These are phyloP conservation scores for Dryadomyces quercus-mongolicae DNA, from an alignment of 2,329 filamentous ascomycete species.

Conservation along the genomic window DNA sequence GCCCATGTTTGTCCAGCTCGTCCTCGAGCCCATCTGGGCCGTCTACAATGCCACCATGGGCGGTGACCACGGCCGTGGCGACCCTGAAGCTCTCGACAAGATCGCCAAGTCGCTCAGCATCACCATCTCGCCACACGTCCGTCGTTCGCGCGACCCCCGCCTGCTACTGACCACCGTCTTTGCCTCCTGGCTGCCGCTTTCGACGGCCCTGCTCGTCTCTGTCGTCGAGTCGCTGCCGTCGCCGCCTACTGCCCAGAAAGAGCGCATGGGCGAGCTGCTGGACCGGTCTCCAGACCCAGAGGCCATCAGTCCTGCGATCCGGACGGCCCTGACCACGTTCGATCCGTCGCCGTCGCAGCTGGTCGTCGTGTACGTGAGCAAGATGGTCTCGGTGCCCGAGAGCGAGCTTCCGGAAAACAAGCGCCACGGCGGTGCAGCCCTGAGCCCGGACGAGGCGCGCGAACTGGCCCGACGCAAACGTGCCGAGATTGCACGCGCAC, in stretches of 20 bases:
- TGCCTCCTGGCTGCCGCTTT: conserved; percentile 80
- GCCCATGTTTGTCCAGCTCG: conserved; percentile 94
- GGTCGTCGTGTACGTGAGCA: conserved; percentile 90
- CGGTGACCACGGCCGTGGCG: conserved; percentile 50
- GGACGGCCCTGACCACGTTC: conserved; percentile 73
- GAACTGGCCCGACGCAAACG: conserved; percentile 81
- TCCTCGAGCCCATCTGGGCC: conserved; percentile 92
- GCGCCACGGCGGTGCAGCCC: conserved; percentile 41
- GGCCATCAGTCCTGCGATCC: conserved; percentile 55
- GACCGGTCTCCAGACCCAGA: conserved; percentile 66
- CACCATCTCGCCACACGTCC: conserved; percentile 70
- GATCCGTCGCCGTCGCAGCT: conserved; percentile 59
- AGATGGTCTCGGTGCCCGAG: conserved; percentile 92
- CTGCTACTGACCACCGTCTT: conserved; percentile 80
- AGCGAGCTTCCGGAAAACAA: conserved; percentile 87
- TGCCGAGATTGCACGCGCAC: conserved; percentile 72
- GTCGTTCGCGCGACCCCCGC: conserved; percentile 72
- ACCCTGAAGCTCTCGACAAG: conserved; percentile 75
- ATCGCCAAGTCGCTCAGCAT: conserved; percentile 87
- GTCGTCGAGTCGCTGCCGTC: conserved; percentile 88
- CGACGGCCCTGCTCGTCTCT: conserved; percentile 83
- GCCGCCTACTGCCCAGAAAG: conserved; percentile 65
- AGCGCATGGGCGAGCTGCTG: conserved; percentile 68
- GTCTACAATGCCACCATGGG: conserved; percentile 85
- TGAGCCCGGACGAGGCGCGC: conserved; percentile 81